Evolutionary conservation across 805 yeast species (phyloP), one percentile per base, ranked within the genome.

Genomic region (Ogataea salicorniae): DNA sequence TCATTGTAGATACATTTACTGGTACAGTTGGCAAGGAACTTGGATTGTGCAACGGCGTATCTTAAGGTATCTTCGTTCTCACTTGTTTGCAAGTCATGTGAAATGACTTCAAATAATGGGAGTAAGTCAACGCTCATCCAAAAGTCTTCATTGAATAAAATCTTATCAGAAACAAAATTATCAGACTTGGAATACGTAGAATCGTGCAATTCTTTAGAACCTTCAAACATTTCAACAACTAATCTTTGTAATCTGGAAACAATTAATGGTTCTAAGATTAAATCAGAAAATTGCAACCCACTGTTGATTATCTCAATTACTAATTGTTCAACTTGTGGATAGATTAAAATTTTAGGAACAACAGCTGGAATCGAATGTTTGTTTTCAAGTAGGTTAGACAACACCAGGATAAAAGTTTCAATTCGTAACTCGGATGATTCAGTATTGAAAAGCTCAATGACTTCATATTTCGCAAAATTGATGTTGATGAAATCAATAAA

Each of bases 401-500:
- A 29, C 9, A 51, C 8, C 2, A 58, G 26, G 3, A 51, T 39
- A 17, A 56, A 50, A 5, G 55, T 39, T n/a, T 63, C 61, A 8
- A 52, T 22, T 20, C 57, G 51, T 13, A 57, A 29, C 4, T 22
- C 33, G 1, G 36, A 15, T 7, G 47, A 45, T 9, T 45, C 23
- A 7, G 38, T 23, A n/a, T 52, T 26, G 31, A 55, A 49, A 16
- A 54, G 50, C 2, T 46, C 41, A 6, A 49, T 6, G 11, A 58
- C 31, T 14, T 52, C 57, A 2, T 52, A 46, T 6, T 42, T 53
- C 1, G 53, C 46, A 44, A 42, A 61, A 23, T 55, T 41, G 7
- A 52, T 47, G 35, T 49, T 48, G 23, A 64, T 47, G 47, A 64
- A 73, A 46, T 74, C 76, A 8, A 66, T 51, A 23, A 76, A 69